Percentiles rank a stretch among this genome's conserved stretches.
phyloP scores from a whole-genome alignment of 495 filamentous ascomycete species.

The Penicillium ochrochloron region DNA sequence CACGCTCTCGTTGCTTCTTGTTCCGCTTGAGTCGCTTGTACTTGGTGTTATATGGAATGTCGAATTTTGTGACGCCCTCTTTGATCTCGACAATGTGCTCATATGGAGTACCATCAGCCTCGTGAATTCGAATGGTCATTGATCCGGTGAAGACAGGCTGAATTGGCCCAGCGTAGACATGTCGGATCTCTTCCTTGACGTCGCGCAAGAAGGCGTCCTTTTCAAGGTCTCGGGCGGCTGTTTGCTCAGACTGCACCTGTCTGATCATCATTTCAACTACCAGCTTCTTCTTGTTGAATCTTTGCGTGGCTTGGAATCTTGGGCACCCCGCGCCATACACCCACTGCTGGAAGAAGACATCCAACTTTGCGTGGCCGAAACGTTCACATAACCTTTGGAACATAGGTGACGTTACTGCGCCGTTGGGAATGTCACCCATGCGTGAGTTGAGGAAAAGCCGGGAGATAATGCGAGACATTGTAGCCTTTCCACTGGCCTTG shows the following conservation, averaged over 20 bases:
- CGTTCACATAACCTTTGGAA: slow-evolving; percentile 87
- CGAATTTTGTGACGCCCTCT: slow-evolving; percentile 77
- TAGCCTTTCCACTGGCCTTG: slow-evolving; percentile 82
- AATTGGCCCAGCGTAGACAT: slow-evolving; percentile 69
- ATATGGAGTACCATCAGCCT: slow-evolving; percentile 97
- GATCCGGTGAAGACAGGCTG: slow-evolving; percentile 88
- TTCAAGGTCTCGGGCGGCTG: slow-evolving; percentile 54
- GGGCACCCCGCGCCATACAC: slow-evolving; percentile 87
- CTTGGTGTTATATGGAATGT: slow-evolving; percentile 98
- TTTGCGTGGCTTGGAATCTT: slow-evolving; percentile 77
- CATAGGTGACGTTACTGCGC: slow-evolving; percentile 69
- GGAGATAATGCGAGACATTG: slow-evolving; percentile 82
- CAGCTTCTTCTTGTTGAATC: slow-evolving; percentile 97
- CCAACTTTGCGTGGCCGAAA: slow-evolving; percentile 79
- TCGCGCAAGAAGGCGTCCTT: slow-evolving; percentile 80
- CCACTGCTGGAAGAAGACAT: slow-evolving; percentile 93
- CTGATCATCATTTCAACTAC: slow-evolving; percentile 91
- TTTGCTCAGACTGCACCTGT: slow-evolving; percentile 70
- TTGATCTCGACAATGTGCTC: slow-evolving; percentile 97
- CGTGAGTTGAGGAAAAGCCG: slow-evolving; percentile 80
- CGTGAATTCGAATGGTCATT: slow-evolving; percentile 97
- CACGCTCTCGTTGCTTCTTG: slow-evolving; percentile 81
- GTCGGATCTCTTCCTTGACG: slow-evolving; percentile 73
- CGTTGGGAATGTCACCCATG: slow-evolving; percentile 73
- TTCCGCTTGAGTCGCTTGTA: slow-evolving; percentile 97